phyloP scores from a whole-genome alignment of 192 early-diverging fungal genomes.

The Coemansia sp. region DNA sequence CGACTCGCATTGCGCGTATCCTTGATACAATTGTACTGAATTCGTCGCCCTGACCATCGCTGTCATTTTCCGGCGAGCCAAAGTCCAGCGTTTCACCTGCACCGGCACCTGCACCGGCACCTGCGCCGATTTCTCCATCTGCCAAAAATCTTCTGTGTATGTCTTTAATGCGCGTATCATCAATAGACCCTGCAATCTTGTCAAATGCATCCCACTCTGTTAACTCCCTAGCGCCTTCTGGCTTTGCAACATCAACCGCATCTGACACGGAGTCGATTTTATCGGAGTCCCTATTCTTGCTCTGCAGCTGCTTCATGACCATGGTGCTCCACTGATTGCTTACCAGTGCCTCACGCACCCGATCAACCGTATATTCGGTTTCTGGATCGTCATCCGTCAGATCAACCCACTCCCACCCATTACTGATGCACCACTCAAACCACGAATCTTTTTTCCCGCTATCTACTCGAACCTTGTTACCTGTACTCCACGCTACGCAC shows the following conservation, averaged over 20 bases:
- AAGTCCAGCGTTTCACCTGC: too few relatives aligned
- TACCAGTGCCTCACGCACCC: conserved; percentile 33
- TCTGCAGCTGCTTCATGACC: conserved; percentile 11
- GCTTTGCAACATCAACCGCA: neutral
- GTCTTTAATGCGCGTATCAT: conserved; percentile 15
- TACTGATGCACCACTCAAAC: conserved; percentile 37
- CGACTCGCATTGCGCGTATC: too few relatives aligned
- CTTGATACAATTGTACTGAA: neutral
- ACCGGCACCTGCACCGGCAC: too few relatives aligned
- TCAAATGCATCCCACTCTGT: conserved; percentile 46
- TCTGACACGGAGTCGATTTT: neutral
- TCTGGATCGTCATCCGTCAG: conserved; percentile 42
- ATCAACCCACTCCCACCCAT: conserved; percentile 52
- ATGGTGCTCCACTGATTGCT: conserved; percentile 47
- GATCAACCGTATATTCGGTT: conserved; percentile 29
- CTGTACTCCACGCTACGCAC: conserved; percentile 19
- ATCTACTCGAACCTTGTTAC: neutral
- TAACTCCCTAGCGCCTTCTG: conserved; percentile 4
- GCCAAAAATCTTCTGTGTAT: conserved; percentile 20
- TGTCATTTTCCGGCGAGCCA: too few relatives aligned
- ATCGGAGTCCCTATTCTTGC: neutral
- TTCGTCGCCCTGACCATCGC: neutral
- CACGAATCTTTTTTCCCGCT: conserved; percentile 16
- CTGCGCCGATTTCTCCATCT: neutral
- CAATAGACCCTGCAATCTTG: conserved; percentile 7